phyloP scores from a whole-genome alignment of 2,329 filamentous ascomycete species.

The Epichloe baconii region DNA sequence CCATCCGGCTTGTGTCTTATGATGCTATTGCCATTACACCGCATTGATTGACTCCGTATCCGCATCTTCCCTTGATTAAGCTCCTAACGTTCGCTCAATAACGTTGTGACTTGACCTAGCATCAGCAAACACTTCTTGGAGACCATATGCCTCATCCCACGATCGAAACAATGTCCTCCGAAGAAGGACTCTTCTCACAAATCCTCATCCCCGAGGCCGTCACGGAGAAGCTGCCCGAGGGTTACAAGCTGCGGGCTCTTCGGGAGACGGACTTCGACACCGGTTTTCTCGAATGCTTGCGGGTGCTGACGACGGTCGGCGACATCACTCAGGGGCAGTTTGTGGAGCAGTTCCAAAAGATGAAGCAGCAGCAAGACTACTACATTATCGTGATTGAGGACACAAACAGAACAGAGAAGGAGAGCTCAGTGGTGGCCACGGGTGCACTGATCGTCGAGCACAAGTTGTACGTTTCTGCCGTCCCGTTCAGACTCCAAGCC shows the following conservation, averaged over 20 bases:
- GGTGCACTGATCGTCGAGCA: conserved; percentile 84
- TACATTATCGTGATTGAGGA: conserved; percentile 81
- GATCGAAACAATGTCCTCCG: conserved; percentile 7
- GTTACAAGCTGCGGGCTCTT: conserved; percentile 73
- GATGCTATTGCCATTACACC: too few species aligned
- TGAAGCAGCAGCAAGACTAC: conserved; percentile 63
- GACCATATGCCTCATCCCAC: conserved; percentile 3
- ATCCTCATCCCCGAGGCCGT: conserved; percentile 69
- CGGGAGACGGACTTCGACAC: conserved; percentile 62
- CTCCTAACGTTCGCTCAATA: too few species aligned
- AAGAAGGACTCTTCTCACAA: conserved; percentile 60
- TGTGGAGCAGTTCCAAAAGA: conserved; percentile 70
- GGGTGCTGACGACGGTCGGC: conserved; percentile 85
- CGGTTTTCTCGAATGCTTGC: conserved; percentile 82
- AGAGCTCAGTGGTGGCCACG: conserved; percentile 67
- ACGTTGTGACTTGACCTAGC: too few species aligned
- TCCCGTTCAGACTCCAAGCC: background rate
- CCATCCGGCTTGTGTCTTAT: too few species aligned
- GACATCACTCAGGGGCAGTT: conserved; percentile 68
- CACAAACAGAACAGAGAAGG: conserved; percentile 34
- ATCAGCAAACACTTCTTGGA: too few species aligned
- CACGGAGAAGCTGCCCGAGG: conserved; percentile 56
- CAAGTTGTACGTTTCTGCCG: conserved; percentile 59
- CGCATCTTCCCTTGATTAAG: too few species aligned
- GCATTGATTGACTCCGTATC: too few species aligned